A percentile compares a stretch with the other conserved stretches of the same genome.
These are phyloP conservation scores for Coniochaeta sp. DNA, from an alignment of 2,329 filamentous ascomycete genomes.

Conservation along the genomic window DNA sequence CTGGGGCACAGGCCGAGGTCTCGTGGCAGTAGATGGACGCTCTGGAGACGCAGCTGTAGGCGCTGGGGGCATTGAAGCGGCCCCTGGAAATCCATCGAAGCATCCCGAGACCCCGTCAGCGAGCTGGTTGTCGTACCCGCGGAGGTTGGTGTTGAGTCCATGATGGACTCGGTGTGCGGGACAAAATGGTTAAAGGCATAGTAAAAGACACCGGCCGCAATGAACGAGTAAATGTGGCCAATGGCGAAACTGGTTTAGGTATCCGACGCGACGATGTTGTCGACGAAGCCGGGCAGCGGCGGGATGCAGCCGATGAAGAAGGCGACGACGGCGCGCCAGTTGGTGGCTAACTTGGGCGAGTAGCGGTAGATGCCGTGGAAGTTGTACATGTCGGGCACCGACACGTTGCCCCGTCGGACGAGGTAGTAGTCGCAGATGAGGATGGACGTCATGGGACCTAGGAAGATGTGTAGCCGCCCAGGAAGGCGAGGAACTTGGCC, in stretches of 20 bases:
- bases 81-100: too few species aligned
- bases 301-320: constrained; percentile 6
- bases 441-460: constrained; percentile 3
- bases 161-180: constrained; percentile 1
- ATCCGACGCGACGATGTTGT: constrained; percentile 2
- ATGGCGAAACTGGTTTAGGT: neutral
- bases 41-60: too few species aligned
- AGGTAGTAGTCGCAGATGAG: constrained; percentile 3
- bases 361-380: constrained; percentile 4
- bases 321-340: constrained; percentile 3
- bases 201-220: constrained; percentile 2
- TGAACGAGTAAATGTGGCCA: constrained; percentile 3
- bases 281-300: constrained; percentile 4
- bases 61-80: too few species aligned
- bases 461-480: constrained; percentile 5
- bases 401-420: constrained; percentile 4
- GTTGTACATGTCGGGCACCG: constrained; percentile 4
- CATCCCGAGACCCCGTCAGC: too few species aligned
- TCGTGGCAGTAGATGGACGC: too few species aligned
- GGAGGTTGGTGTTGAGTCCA: too few species aligned
- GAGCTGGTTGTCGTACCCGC: too few species aligned
- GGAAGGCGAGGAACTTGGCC: constrained; percentile 4
- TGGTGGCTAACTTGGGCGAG: constrained; percentile 3
- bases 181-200: neutral
- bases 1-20: too few species aligned